Evolutionary conservation across 345 rosid species (phyloP).

Genomic region (Acer campestre): DNA sequence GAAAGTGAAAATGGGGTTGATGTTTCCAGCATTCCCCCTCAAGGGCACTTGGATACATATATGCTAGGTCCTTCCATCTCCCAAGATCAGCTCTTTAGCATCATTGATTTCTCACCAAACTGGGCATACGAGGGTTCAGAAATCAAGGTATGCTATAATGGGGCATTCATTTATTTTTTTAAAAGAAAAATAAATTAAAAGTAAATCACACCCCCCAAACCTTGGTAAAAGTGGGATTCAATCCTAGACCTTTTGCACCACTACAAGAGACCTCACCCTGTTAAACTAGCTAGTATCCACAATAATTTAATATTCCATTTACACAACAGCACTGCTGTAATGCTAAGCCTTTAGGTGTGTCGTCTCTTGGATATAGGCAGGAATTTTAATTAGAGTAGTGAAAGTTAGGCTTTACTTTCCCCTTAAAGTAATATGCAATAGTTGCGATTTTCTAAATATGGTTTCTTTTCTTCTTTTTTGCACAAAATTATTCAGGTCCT

Average conservation of each 20-base stretch:
- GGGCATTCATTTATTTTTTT: not conserved
- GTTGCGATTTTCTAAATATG: not conserved
- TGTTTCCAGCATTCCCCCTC: slow-evolving; percentile 48
- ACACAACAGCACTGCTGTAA: not conserved
- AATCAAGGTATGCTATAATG: slow-evolving; percentile 55
- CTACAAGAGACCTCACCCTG: not conserved
- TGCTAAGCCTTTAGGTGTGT: slow-evolving; percentile 2
- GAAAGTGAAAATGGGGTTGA: slow-evolving; percentile 58
- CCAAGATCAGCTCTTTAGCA: slow-evolving; percentile 81
- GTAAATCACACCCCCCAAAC: not conserved
- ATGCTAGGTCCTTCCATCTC: slow-evolving; percentile 74
- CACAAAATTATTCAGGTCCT: slow-evolving; percentile 52
- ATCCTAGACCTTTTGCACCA: not conserved
- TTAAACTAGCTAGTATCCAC: not conserved
- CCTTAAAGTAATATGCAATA: slow-evolving; percentile 2
- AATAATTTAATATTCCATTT: slow-evolving; percentile 3
- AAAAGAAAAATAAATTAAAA: not conserved
- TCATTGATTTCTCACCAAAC: slow-evolving; percentile 81
- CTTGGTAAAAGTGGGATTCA: not conserved
- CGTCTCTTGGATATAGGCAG: not conserved
- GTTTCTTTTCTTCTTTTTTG: slow-evolving; percentile 21
- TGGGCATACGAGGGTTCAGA: slow-evolving; percentile 70
- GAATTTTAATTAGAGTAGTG: not conserved
- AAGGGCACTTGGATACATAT: slow-evolving; percentile 55
- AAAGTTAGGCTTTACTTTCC: slow-evolving; percentile 11